phyloP scores from a whole-genome alignment of 2,329 filamentous ascomycete genomes.

The Tolypocladium tundrense region DNA sequence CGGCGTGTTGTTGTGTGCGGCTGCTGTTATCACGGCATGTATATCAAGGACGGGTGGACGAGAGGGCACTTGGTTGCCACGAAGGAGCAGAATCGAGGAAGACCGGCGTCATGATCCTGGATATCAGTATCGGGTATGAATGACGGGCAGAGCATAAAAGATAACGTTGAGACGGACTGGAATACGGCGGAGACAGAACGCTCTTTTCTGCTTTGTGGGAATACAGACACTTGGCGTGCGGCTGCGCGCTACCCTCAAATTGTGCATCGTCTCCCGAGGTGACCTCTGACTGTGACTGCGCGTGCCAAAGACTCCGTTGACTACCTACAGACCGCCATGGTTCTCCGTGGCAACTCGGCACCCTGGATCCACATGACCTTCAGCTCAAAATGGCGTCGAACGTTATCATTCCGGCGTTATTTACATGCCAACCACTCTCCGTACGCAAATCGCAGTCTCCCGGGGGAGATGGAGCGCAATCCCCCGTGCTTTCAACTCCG shows the following conservation, averaged over 20 bases:
- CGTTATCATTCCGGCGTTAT: constrained; percentile 7
- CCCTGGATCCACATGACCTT: not conserved
- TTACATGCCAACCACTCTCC: constrained; percentile 2
- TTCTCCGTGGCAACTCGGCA: not conserved
- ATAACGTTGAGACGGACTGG: not conserved
- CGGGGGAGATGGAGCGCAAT: not conserved
- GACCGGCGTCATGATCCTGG: not conserved
- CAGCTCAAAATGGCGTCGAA: constrained; percentile 1
- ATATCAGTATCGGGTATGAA: not conserved
- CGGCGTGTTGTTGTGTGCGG: not conserved
- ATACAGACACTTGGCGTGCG: not conserved
- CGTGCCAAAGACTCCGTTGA: too few species aligned
- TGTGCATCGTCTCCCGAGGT: not conserved
- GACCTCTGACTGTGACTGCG: not conserved
- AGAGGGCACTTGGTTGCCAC: not conserved
- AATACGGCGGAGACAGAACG: not conserved
- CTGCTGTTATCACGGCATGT: not conserved
- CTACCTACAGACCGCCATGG: not conserved
- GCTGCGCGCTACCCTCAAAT: not conserved
- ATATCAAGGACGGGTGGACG: not conserved
- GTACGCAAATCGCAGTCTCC: constrained; percentile 1
- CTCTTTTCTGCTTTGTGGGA: not conserved
- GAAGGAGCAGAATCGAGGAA: not conserved
- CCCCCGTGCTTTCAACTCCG: not conserved
- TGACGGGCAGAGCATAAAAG: not conserved